phyloP scores from a whole-genome alignment of 1,139 yeast genomes.

The Zygotorulaspora mrakii region DNA sequence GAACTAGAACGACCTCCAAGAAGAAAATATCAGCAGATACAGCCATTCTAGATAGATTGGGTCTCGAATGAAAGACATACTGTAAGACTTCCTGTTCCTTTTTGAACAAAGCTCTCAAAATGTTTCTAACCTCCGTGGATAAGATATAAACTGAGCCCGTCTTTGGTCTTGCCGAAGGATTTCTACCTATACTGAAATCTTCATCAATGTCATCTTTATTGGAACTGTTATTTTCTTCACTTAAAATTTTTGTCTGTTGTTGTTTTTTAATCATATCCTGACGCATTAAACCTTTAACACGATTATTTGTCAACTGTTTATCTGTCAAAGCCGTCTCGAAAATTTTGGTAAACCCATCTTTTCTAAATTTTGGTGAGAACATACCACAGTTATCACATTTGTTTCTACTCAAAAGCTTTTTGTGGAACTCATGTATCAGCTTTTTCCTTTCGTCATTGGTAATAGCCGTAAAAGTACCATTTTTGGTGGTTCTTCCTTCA shows the following conservation, averaged over 20 bases:
- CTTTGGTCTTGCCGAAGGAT: constrained; percentile 50
- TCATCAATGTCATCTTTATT: constrained; percentile 35
- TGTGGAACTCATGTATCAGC: constrained; percentile 72
- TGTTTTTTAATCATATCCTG: constrained; percentile 60
- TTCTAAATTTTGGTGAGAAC: constrained; percentile 90
- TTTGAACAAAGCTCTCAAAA: constrained; percentile 68
- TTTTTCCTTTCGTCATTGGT: constrained; percentile 83
- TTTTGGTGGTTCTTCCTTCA: constrained; percentile 65
- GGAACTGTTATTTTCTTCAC: constrained; percentile 20
- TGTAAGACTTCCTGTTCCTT: constrained; percentile 63
- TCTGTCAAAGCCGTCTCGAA: constrained; percentile 84
- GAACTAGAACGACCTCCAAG: constrained; percentile 81
- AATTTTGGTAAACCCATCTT: constrained; percentile 90
- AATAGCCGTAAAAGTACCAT: constrained; percentile 76
- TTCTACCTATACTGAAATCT: constrained; percentile 33
- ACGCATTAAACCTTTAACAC: constrained; percentile 73
- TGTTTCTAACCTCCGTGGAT: constrained; percentile 80
- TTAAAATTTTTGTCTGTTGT: constrained; percentile 28
- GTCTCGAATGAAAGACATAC: constrained; percentile 73
- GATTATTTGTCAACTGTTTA: constrained; percentile 74
- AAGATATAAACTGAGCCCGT: constrained; percentile 80
- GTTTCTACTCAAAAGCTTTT: constrained; percentile 65
- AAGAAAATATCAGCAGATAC: constrained; percentile 87
- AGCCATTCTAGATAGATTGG: constrained; percentile 45
- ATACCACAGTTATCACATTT: constrained; percentile 95